Evolutionary conservation across 306 rosid species (phyloP).

Genomic region (Mimosa bimucronata): DNA sequence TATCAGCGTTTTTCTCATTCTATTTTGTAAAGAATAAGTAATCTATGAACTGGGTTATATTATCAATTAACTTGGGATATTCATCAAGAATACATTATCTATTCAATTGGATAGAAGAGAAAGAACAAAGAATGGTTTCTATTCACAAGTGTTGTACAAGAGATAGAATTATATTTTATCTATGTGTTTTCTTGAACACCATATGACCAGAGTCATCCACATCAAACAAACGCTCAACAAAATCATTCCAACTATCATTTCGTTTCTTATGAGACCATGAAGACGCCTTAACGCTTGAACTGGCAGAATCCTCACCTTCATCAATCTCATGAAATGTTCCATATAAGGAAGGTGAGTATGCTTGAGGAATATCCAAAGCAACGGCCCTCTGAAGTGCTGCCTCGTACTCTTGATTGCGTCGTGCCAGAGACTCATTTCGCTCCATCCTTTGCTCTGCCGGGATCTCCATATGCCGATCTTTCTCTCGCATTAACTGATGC

Average conservation of each 20-base stretch:
- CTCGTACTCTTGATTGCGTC: slow-evolving; percentile 69
- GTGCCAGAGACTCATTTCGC: slow-evolving; percentile 57
- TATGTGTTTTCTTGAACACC: slow-evolving; percentile 65
- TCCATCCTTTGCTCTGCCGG: slow-evolving; percentile 81
- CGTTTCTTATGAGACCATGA: slow-evolving; percentile 38
- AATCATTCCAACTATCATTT: slow-evolving; percentile 75
- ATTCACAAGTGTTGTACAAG: not conserved
- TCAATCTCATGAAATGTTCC: slow-evolving; percentile 79
- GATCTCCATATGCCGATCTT: slow-evolving; percentile 59
- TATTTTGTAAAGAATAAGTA: not conserved
- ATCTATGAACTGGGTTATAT: not conserved
- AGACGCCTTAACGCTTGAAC: slow-evolving; percentile 40
- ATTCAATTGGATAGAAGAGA: not conserved
- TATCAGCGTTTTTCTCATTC: not conserved
- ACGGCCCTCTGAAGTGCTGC: slow-evolving; percentile 83
- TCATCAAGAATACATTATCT: not conserved
- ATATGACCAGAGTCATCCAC: slow-evolving; percentile 77
- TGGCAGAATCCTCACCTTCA: slow-evolving; percentile 62
- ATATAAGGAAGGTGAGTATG: slow-evolving; percentile 58
- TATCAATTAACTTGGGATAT: not conserved
- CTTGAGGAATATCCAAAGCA: slow-evolving; percentile 80
- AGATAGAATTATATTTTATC: slow-evolving; percentile 1
- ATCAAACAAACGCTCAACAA: slow-evolving; percentile 69
- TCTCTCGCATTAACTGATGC: slow-evolving; percentile 73
- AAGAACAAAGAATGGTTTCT: not conserved